Conservation (phyloP, 1,139 yeast genomes). For the Meyerozyma smithsonii region DNA sequence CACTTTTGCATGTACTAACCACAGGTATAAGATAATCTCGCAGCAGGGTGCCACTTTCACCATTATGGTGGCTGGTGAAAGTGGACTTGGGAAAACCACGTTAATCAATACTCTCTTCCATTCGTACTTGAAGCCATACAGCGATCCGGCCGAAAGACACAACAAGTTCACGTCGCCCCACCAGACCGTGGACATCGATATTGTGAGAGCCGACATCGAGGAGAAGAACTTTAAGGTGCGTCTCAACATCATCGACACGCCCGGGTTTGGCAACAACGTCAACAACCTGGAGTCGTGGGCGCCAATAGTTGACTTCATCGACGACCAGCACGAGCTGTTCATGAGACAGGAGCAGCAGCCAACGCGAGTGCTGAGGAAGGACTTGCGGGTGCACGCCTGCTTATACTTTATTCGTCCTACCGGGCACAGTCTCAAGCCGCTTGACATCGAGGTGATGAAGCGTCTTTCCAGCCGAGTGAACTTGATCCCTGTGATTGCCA, state of each 20-base stretch:
- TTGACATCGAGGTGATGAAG: conserved; percentile 92
- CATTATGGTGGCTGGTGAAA: conserved; percentile 92
- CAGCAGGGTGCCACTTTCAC: conserved; percentile 88
- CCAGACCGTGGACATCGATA: conserved; percentile 88
- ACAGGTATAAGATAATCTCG: conserved; percentile 79
- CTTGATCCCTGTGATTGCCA: conserved; percentile 91
- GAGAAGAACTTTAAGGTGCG: conserved; percentile 86
- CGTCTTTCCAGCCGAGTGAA: conserved; percentile 84
- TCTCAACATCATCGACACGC: conserved; percentile 89
- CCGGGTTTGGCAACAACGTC: conserved; percentile 96
- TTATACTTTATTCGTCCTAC: conserved; percentile 94
- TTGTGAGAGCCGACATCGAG: conserved; percentile 85
- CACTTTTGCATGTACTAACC: conserved; percentile 12
- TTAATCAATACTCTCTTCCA: conserved; percentile 90
- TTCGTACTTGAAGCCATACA: conserved; percentile 59
- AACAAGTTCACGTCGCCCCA: conserved; percentile 57
- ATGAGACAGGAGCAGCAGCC: conserved; percentile 99
- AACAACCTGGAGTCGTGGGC: conserved; percentile 92
- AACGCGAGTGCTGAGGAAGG: conserved; percentile 59
- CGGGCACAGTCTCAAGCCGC: conserved; percentile 89
- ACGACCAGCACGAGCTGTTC: conserved; percentile 92
- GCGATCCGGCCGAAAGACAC: conserved; percentile 65
- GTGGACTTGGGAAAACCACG: conserved; percentile 92
- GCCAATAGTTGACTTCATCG: conserved; percentile 88
- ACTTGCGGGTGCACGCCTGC: conserved; percentile 93